Conservation (phyloP, 768 basidiomycete genomes). For the Leucosporidium creatinivorum region DNA sequence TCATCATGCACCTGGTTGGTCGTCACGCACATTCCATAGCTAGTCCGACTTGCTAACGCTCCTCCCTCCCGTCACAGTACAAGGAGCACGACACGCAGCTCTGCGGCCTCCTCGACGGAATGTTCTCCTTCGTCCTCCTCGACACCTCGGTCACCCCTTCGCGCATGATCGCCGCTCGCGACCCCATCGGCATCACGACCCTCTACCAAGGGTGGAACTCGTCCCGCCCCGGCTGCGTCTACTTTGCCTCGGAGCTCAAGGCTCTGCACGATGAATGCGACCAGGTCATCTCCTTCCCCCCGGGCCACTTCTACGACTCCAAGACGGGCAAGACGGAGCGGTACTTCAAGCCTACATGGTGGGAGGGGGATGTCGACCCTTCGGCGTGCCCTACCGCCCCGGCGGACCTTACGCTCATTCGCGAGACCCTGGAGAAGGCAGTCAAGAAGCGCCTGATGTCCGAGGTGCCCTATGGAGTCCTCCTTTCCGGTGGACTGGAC, state of each 20-base stretch:
- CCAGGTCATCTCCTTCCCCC: conserved; percentile 89
- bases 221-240: conserved; percentile 68
- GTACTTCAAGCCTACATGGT: conserved; percentile 87
- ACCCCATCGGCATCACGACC: conserved; percentile 97
- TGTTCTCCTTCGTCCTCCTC: conserved; percentile 96
- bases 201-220: conserved; percentile 94
- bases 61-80: conserved; percentile 53
- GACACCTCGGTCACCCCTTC: conserved; percentile 86
- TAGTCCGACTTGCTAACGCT: too few relatives aligned
- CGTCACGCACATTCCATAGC: too few relatives aligned
- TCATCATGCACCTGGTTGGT: conserved; percentile 82
- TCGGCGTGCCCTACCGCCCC: conserved; percentile 54
- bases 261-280: conserved; percentile 85
- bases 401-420: conserved; percentile 61
- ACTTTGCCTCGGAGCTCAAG: conserved; percentile 95
- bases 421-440: conserved; percentile 78
- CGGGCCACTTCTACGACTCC: conserved; percentile 93
- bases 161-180: conserved; percentile 88
- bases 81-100: conserved; percentile 67
- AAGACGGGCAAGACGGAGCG: conserved; percentile 64
- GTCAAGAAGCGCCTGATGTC: conserved; percentile 95
- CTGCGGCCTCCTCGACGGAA: conserved; percentile 80
- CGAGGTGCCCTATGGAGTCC: conserved; percentile 95
- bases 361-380: conserved; percentile 67
- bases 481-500: conserved; percentile 90